A percentile compares a stretch with the other conserved stretches of the same genome.
Conservation (phyloP, 2,329 filamentous ascomycete genomes). For the Cercospora sesami region DNA sequence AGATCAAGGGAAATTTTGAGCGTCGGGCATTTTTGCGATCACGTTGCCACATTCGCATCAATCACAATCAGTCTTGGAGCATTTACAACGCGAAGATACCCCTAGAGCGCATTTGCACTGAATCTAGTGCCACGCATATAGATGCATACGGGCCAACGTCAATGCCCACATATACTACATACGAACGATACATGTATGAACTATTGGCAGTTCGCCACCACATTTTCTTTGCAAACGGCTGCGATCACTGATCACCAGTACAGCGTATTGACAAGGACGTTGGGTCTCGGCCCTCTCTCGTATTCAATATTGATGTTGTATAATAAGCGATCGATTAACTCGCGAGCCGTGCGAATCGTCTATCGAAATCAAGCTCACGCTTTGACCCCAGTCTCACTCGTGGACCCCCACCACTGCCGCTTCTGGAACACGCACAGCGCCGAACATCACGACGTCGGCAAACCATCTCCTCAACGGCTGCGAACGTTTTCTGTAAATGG, state of each 20-base stretch:
- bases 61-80: background rate
- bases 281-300: background rate
- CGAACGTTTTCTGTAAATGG: background rate
- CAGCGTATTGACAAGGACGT: background rate
- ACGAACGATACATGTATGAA: background rate
- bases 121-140: background rate
- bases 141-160: background rate
- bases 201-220: background rate
- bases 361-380: constrained; percentile 8
- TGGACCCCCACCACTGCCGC: constrained; percentile 4
- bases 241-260: background rate
- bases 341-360: background rate
- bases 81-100: constrained; percentile 8
- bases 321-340: constrained; percentile 3
- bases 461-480: constrained; percentile 1
- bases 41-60: background rate
- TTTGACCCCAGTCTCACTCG: background rate
- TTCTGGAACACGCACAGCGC: background rate
- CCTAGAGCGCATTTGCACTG: constrained; percentile 1
- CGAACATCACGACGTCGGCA: background rate
- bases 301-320: background rate
- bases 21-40: background rate
- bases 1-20: background rate
- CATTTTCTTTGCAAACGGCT: background rate
- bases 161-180: background rate